Conservation (phyloP, 768 basidiomycete species). For the Tricholoma saponaceum region DNA sequence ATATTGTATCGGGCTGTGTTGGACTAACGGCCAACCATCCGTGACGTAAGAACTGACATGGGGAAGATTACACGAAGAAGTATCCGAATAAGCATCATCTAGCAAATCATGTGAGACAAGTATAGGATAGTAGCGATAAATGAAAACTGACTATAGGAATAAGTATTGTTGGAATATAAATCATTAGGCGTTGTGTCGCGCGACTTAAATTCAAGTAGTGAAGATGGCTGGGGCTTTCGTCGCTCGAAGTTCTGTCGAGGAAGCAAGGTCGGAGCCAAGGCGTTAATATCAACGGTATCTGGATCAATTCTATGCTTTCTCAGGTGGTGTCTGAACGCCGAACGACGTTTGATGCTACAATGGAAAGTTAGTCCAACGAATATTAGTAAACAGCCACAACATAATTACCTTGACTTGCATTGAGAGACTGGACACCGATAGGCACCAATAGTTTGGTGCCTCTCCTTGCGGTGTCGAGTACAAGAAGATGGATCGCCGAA, state of each 20-base stretch:
- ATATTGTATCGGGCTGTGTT: not conserved
- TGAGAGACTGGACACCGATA: constrained; percentile 40
- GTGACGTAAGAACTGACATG: not conserved
- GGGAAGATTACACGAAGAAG: not conserved
- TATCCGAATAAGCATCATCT: not conserved
- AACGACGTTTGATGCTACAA: constrained; percentile 61
- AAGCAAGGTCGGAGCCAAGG: constrained; percentile 24
- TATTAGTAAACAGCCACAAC: constrained; percentile 1
- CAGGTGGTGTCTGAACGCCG: constrained; percentile 53
- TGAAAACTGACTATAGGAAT: not conserved
- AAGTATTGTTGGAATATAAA: not conserved
- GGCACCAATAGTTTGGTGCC: constrained; percentile 38
- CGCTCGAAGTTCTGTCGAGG: constrained; percentile 13
- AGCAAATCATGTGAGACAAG: not conserved
- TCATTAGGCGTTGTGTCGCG: not conserved
- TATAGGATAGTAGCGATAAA: not conserved
- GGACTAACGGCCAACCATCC: not conserved
- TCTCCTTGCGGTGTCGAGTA: constrained; percentile 60
- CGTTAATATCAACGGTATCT: constrained; percentile 25
- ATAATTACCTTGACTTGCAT: constrained; percentile 46
- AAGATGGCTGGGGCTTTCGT: constrained; percentile 2
- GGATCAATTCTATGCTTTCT: constrained; percentile 42
- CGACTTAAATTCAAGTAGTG: not conserved
- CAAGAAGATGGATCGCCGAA: constrained; percentile 74
- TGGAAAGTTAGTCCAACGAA: constrained; percentile 1